Conservation (phyloP, 345 rosid species). For the Rhodamnia rubescens region DNA sequence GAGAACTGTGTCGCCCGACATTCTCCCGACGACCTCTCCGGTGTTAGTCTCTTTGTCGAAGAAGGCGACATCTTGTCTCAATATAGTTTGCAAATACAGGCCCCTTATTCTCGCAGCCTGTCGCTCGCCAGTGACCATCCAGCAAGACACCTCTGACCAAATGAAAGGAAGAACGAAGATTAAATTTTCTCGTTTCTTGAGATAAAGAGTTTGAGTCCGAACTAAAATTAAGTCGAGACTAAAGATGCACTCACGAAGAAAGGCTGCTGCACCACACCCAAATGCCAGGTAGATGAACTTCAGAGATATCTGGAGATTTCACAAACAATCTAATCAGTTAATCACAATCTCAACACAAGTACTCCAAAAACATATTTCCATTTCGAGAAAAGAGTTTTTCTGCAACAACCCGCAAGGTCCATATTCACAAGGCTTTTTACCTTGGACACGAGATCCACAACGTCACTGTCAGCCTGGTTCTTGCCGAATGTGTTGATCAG, state of each 20-base stretch:
- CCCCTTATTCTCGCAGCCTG: slow-evolving; percentile 68
- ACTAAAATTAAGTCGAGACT: not conserved
- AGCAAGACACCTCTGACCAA: slow-evolving; percentile 58
- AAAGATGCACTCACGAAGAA: slow-evolving; percentile 47
- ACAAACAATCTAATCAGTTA: not conserved
- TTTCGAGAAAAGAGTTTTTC: not conserved
- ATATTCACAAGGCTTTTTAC: slow-evolving; percentile 15
- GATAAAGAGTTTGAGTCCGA: not conserved
- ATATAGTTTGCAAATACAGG: slow-evolving; percentile 49
- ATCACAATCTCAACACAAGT: not conserved
- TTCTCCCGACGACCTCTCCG: slow-evolving; percentile 76
- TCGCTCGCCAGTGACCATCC: slow-evolving; percentile 83
- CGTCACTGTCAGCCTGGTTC: slow-evolving; percentile 31
- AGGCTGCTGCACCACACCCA: slow-evolving; percentile 49
- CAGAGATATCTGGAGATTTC: slow-evolving; percentile 35
- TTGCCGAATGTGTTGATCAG: slow-evolving; percentile 47
- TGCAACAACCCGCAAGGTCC: not conserved
- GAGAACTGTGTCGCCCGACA: slow-evolving; percentile 87
- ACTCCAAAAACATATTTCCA: not conserved
- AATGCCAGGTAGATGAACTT: slow-evolving; percentile 72
- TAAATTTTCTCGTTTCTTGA: not conserved
- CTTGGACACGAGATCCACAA: slow-evolving; percentile 34
- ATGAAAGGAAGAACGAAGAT: not conserved
- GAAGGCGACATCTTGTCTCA: slow-evolving; percentile 71
- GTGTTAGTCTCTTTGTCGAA: slow-evolving; percentile 73